Base-by-base conservation (phyloP, 192 early-diverging fungal genomes). In the Funneliformis mosseae region DNA sequence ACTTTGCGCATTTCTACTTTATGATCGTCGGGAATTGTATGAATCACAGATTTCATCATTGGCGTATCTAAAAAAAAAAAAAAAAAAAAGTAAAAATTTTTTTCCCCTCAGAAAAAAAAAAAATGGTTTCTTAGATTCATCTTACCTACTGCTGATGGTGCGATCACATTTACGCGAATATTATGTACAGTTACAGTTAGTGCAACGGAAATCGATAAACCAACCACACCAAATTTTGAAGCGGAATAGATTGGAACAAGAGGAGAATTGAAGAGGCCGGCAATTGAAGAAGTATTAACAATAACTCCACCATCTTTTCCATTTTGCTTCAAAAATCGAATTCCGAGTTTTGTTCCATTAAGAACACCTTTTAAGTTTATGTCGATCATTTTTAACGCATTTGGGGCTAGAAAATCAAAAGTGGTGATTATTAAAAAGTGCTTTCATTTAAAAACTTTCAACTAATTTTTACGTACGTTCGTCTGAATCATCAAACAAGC, bases 221-320 rank as follows among this genome's bases (percentile, higher is more conserved):
- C 50, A 6, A 55, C 1, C 7, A 55, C 18, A 55, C 50, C 50
- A 21, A 55, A 55, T 55, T 55, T 55, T 14, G 50, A 21, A 18
- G 50, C 50, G 50, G 16, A 21, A 55, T 95, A 96, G 12, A 92
- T 88, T 0, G 93, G 93, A 70, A 89, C 87, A 67, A 86, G 77
- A 8, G 88, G 82, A 16, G 84, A 66, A 3, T 87, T 85, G 59
- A 85, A 85, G 18, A 93, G 85, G 10, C 93, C 95, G 64, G 93
- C 92, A 81, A 93, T 87, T 7, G 92, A 94, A 0, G 95, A 90
- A 4, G 91, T 92, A 81, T 94, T 96, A 72, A 96, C 84, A 27
- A 94, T 90, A 10, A 92, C 90, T 5, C 92, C 94, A 0, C 87
- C 86, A 18, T 69, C 67, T 4, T 55, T 63, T 27, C 83, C 78